These are phyloP conservation scores for Dioscorea alata DNA, from an alignment of 106 monocot genomes.

Conservation along the genomic window DNA sequence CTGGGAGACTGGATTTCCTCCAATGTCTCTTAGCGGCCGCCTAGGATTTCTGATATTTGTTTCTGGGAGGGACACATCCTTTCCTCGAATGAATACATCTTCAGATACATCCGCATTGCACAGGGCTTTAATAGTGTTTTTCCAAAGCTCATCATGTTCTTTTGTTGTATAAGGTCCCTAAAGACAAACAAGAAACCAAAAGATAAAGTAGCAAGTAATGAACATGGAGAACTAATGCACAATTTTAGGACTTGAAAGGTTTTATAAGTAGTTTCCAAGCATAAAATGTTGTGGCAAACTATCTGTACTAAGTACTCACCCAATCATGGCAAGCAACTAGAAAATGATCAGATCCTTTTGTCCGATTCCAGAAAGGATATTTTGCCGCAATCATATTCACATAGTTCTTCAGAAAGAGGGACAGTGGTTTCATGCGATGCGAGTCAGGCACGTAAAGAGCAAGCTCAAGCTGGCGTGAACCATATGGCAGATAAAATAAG, in stretches of 20 bases:
- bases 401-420: conserved; percentile 44
- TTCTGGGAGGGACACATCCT: conserved; percentile 44
- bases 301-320: conserved; percentile 26
- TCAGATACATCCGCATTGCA: conserved; percentile 45
- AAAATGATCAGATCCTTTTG: conserved; percentile 71
- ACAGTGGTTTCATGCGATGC: conserved; percentile 31
- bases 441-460: conserved; percentile 45
- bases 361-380: conserved; percentile 81
- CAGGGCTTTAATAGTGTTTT: conserved; percentile 36
- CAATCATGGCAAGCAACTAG: conserved; percentile 83
- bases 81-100: conserved; percentile 29
- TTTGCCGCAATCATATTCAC: conserved; percentile 44
- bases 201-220: background rate
- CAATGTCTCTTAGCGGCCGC: conserved; percentile 17
- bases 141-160: conserved; percentile 58
- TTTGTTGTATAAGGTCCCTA: conserved; percentile 77
- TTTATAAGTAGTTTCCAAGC: background rate
- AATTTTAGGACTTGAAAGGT: no score
- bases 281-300: background rate
- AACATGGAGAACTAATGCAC: background rate
- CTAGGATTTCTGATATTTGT: conserved; percentile 24
- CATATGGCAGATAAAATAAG: conserved; percentile 69
- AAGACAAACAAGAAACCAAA: background rate
- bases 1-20: conserved; percentile 42
- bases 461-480: conserved; percentile 33